phyloP scores from a whole-genome alignment of 2,329 filamentous ascomycete genomes.

The Coniochaeta ligniaria region DNA sequence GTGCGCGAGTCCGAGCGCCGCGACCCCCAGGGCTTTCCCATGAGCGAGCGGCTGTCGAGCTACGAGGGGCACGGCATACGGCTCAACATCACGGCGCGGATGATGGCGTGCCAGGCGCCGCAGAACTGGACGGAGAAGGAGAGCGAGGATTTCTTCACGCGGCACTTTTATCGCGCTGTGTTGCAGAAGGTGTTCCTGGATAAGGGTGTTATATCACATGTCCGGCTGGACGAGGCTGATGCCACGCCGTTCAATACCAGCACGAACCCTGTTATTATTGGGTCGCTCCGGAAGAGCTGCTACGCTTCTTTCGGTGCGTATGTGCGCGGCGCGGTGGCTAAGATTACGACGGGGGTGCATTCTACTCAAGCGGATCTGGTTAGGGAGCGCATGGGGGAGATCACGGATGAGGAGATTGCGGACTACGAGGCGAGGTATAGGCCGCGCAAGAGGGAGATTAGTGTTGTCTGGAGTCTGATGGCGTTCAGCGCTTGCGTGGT shows the following conservation, averaged over 20 bases:
- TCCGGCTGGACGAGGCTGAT: constrained; percentile 17
- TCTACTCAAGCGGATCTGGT: constrained; percentile 53
- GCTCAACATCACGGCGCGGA: constrained; percentile 90
- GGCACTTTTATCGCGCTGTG: constrained; percentile 87
- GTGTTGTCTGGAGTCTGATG: constrained; percentile 90
- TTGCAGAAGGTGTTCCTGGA: constrained; percentile 92
- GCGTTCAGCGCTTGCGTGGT: constrained; percentile 86
- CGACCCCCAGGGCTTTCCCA: constrained; percentile 89
- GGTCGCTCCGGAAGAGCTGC: constrained; percentile 71
- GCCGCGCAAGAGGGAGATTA: constrained; percentile 70
- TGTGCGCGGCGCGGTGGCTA: constrained; percentile 71
- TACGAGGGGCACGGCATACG: constrained; percentile 60
- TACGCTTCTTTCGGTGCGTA: constrained; percentile 72
- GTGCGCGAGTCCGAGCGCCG: constrained; percentile 60
- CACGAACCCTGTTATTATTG: constrained; percentile 78
- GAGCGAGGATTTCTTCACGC: constrained; percentile 80
- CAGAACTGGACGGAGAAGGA: constrained; percentile 81
- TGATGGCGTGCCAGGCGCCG: constrained; percentile 97
- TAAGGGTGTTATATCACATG: constrained; percentile 60
- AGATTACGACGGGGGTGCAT: constrained; percentile 54
- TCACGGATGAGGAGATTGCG: constrained; percentile 71
- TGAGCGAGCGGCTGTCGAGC: constrained; percentile 64
- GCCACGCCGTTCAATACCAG: constrained; percentile 43
- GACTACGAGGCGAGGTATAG: constrained; percentile 60
- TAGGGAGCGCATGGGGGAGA: constrained; percentile 55